Base-by-base conservation (phyloP, 129 eudicot genomes). In the Cynara cardunculus region DNA sequence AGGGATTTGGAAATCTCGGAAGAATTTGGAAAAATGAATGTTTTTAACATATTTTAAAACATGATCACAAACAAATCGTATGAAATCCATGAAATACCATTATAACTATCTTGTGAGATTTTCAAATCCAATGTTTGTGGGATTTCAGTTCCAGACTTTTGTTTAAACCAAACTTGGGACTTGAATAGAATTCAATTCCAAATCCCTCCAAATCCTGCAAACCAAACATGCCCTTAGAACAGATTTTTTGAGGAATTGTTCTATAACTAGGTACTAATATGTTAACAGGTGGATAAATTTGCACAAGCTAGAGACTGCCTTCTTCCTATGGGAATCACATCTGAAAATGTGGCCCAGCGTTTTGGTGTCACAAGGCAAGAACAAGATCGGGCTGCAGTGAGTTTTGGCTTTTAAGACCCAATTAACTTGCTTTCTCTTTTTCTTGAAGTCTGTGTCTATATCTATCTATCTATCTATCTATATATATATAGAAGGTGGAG, bases 291-390 rank as follows among this genome's bases (percentile, higher is more conserved):
- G n/a, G 85, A 90, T 21, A 67, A 10, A 39, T 86, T 88, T 78
- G 73, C 85, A 77, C 95, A 90, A 88, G 95, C 95, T 24, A 78
- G 69, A 71, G 92, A 88, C 46, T 90, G 95, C 82, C 92, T 90
- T 78, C 90, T 90, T 69, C 95, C 95, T 13, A 90, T 90, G 95
- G 95, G 95, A 25, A 80, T 90, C 59, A 90, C 95, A 73, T 88
- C 95, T 14, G 95, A 90, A 79, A 90, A 90, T 75, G 95, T 90
- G 46, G 89, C 92, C 39, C 81, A 84, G 3, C 92, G 90, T 71
- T 90, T 86, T 83, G 92, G 95, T 27, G 85, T 90, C 44, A 88
- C 90, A 56, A 82, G 92, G 78, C 80, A 86, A 86, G 95, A 90
- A 80, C 95, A 90, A 74, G 95, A 88, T 61, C 87, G 67, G 77